phyloP scores from a whole-genome alignment of 2,329 filamentous ascomycete genomes.

The Dothidotthia symphoricarpi region DNA sequence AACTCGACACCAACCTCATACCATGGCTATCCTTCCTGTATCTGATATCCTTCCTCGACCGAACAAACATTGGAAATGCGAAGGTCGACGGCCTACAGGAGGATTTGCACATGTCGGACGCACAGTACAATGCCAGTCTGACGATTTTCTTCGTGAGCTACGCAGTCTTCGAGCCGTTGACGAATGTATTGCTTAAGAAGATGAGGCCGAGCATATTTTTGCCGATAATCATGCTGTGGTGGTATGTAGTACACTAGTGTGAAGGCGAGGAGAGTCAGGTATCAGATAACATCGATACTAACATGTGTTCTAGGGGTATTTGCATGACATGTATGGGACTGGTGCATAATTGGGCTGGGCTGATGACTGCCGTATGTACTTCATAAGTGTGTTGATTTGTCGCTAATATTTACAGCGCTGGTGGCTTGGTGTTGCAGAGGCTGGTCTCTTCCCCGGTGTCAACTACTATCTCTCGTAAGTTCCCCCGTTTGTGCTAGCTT shows the following conservation, averaged over 20 bases:
- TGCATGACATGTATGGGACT: constrained; percentile 70
- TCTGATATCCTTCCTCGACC: constrained; percentile 66
- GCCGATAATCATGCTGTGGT: constrained; percentile 69
- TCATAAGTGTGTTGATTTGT: constrained; percentile 16
- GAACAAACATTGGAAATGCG: constrained; percentile 77
- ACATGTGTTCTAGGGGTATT: constrained; percentile 59
- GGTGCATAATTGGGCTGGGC: constrained; percentile 60
- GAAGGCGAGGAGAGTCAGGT: no score
- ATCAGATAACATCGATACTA: no score
- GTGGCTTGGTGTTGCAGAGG: constrained; percentile 71
- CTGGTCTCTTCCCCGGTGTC: constrained; percentile 64
- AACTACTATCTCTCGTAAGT: constrained; percentile 69
- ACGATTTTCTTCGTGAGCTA: constrained; percentile 89
- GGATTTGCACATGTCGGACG: constrained; percentile 62
- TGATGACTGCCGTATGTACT: constrained; percentile 70
- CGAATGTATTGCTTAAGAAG: constrained; percentile 77
- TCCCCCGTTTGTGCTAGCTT: background rate
- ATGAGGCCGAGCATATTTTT: constrained; percentile 76
- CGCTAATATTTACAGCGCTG: no score
- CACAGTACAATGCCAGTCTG: constrained; percentile 70
- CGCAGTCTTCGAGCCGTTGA: constrained; percentile 71
- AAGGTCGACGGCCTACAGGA: constrained; percentile 57
- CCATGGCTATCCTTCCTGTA: constrained; percentile 71
- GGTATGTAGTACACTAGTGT: no score
- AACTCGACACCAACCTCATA: constrained; percentile 60